phyloP scores from a whole-genome alignment of 2,329 filamentous ascomycete genomes.

The Xylariaceae sp. region DNA sequence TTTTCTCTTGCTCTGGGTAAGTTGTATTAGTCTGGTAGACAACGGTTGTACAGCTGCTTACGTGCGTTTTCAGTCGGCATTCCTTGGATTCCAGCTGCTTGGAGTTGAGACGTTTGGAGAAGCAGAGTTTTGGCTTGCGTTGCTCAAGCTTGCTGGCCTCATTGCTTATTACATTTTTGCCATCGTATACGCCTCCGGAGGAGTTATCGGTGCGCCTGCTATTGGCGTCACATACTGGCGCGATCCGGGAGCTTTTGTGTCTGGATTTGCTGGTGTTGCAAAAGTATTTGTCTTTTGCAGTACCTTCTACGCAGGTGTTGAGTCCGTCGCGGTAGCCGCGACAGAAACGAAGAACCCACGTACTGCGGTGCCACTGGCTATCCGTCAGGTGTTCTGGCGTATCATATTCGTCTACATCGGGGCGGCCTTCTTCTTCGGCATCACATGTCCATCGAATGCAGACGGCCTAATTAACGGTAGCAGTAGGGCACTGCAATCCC shows the following conservation, averaged over 20 bases:
- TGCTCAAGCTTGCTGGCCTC: conserved; percentile 68
- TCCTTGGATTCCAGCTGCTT: conserved; percentile 66
- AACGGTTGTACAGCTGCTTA: neutral
- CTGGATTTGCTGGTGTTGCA: conserved; percentile 65
- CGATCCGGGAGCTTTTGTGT: conserved; percentile 65
- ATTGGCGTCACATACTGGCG: conserved; percentile 72
- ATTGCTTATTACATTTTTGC: conserved; percentile 72
- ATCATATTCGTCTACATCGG: conserved; percentile 66
- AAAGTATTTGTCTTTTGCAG: conserved; percentile 68
- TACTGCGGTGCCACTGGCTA: conserved; percentile 54
- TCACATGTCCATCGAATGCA: conserved; percentile 70
- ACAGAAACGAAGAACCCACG: conserved; percentile 60
- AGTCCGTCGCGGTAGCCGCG: conserved; percentile 58
- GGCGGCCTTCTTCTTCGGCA: conserved; percentile 69
- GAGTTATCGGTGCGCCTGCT: conserved; percentile 57
- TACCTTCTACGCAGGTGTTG: conserved; percentile 67
- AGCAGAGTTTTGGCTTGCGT: conserved; percentile 75
- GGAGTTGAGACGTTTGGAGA: conserved; percentile 75
- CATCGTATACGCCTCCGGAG: conserved; percentile 68
- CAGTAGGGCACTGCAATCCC: conserved; percentile 65
- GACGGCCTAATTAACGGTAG: conserved; percentile 58
- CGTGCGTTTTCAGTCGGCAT: conserved; percentile 41
- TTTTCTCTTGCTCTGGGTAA: conserved; percentile 70
- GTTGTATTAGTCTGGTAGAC: conserved; percentile 11
- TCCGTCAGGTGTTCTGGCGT: conserved; percentile 60